Percentiles rank a stretch among this genome's conserved stretches.
phyloP scores from a whole-genome alignment of 2,329 filamentous ascomycete species.

The Aureobasidium sp. region DNA sequence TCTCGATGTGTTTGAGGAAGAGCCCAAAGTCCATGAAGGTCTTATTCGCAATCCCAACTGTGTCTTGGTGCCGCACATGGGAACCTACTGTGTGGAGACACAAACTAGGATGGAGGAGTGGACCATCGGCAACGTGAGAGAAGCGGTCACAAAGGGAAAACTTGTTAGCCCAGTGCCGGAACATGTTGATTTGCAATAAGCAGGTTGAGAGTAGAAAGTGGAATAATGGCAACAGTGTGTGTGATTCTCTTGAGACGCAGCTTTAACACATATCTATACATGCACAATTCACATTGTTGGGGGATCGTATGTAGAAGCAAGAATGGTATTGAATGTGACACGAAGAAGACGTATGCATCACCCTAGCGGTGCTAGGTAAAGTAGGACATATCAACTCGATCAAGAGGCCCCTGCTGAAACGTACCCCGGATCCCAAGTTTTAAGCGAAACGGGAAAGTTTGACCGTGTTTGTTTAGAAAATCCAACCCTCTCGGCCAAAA shows the following conservation, averaged over 20 bases:
- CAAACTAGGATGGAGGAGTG: constrained; percentile 63
- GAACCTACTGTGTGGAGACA: constrained; percentile 69
- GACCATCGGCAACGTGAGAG: constrained; percentile 62
- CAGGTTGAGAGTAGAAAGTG: background rate
- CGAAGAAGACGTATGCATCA: too few relatives aligned
- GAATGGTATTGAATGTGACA: background rate
- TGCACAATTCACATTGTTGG: too few relatives aligned
- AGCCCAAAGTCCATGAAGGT: constrained; percentile 68
- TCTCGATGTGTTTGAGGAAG: constrained; percentile 76
- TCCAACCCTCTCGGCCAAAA: background rate
- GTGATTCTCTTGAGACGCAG: too few relatives aligned
- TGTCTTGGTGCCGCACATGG: constrained; percentile 77
- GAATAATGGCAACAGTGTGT: background rate
- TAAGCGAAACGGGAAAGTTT: constrained; percentile 1
- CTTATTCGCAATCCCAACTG: constrained; percentile 64
- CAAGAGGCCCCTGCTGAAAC: background rate
- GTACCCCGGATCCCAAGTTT: background rate
- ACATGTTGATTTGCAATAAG: constrained; percentile 40
- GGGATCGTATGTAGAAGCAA: too few relatives aligned
- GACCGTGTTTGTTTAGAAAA: constrained; percentile 1
- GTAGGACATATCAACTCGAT: background rate
- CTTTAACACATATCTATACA: too few relatives aligned
- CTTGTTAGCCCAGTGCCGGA: constrained; percentile 67
- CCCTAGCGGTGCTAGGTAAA: too few relatives aligned
- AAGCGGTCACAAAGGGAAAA: constrained; percentile 55